phyloP scores from a whole-genome alignment of 768 basidiomycete species.

The Boletus subcaerulescens region DNA sequence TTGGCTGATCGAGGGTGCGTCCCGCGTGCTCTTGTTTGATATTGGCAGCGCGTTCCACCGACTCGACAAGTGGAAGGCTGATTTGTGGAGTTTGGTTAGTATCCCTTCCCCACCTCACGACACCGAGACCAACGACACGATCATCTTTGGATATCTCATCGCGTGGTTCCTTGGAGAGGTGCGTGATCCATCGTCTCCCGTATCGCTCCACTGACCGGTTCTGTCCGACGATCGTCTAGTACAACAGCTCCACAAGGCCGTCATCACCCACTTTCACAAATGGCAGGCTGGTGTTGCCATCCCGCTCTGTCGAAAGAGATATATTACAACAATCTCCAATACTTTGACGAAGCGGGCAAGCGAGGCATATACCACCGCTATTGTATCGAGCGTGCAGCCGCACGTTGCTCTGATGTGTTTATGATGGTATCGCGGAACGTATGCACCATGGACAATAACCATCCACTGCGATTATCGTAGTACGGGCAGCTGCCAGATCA shows the following conservation, averaged over 20 bases:
- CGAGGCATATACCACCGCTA: constrained; percentile 98
- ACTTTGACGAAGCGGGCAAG: constrained; percentile 99
- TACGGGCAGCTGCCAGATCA: too few relatives aligned
- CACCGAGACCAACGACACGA: constrained; percentile 97
- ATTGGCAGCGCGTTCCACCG: constrained; percentile 82
- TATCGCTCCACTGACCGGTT: constrained; percentile 3
- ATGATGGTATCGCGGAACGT: constrained; percentile 72
- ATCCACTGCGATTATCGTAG: too few relatives aligned
- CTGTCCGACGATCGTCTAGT: constrained; percentile 42
- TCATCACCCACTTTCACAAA: constrained; percentile 98
- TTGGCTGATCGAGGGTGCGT: constrained; percentile 97
- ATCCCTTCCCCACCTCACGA: constrained; percentile 97
- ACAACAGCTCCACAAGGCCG: constrained; percentile 81
- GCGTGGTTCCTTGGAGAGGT: constrained; percentile 99
- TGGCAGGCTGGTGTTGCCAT: constrained; percentile 99
- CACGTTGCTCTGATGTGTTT: constrained; percentile 97
- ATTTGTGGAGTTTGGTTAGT: constrained; percentile 97
- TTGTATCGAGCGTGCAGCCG: constrained; percentile 93
- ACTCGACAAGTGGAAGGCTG: constrained; percentile 98
- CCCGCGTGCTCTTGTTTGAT: constrained; percentile 93
- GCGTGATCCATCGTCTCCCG: constrained; percentile 29
- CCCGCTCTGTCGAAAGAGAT: constrained; percentile 90
- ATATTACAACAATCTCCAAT: constrained; percentile 98
- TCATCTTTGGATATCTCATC: constrained; percentile 95
- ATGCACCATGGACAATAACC: too few relatives aligned